phyloP scores from a whole-genome alignment of 352 stramenopile species.

The Globisporangium barbulae region DNA sequence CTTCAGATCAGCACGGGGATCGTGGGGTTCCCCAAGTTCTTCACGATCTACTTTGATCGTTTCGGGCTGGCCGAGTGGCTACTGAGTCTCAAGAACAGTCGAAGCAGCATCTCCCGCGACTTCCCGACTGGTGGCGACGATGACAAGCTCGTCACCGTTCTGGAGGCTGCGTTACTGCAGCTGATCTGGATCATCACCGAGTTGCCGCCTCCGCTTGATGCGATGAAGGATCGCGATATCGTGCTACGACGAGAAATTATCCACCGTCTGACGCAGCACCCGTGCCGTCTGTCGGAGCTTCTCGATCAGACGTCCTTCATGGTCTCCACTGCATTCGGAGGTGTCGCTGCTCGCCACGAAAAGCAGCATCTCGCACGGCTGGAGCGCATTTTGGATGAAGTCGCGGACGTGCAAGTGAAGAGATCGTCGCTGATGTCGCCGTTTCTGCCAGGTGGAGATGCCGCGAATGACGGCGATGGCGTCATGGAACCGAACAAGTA shows the following conservation, averaged over 20 bases:
- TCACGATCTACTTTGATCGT: constrained; percentile 79
- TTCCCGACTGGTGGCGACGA: constrained; percentile 27
- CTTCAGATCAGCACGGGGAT: constrained; percentile 62
- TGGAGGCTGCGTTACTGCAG: constrained; percentile 78
- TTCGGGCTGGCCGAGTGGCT: constrained; percentile 80
- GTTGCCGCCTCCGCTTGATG: constrained; percentile 58
- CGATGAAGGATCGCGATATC: constrained; percentile 54
- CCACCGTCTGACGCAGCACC: constrained; percentile 72
- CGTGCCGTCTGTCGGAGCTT: constrained; percentile 69
- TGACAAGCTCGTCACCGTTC: constrained; percentile 61
- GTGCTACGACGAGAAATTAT: constrained; percentile 86
- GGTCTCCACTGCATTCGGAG: constrained; percentile 62
- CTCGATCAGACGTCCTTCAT: constrained; percentile 81
- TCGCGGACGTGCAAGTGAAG: constrained; percentile 69
- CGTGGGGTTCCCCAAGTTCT: constrained; percentile 63
- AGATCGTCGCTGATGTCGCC: constrained; percentile 30
- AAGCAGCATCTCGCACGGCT: constrained; percentile 64
- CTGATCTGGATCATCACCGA: constrained; percentile 88
- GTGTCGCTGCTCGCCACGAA: constrained; percentile 54
- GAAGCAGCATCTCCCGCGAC: constrained; percentile 45
- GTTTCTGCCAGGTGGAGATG: constrained; percentile 30
- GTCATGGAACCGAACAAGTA: constrained; percentile 78
- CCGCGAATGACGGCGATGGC: constrained; percentile 29
- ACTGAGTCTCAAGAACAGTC: constrained; percentile 49
- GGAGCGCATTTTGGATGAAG: constrained; percentile 62